phyloP scores from a whole-genome alignment of 2,329 filamentous ascomycete genomes.

The Leptographium flavum region DNA sequence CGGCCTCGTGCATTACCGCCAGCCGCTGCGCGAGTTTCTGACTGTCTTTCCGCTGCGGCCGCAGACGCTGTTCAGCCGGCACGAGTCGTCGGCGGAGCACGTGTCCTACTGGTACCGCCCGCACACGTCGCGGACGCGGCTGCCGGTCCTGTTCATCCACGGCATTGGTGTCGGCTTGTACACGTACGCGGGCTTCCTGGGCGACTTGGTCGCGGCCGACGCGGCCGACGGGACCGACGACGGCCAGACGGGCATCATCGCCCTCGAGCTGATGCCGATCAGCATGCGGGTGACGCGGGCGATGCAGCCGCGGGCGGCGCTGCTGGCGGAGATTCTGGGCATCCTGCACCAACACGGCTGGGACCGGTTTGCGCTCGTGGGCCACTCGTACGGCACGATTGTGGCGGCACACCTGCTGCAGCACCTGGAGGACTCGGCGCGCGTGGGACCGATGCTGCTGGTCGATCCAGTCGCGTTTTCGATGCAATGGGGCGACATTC shows the following conservation, averaged over 20 bases:
- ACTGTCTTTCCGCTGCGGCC: background rate
- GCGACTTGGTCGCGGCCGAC: background rate
- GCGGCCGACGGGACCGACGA: background rate
- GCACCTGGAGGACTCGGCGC: background rate
- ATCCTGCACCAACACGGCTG: slow-evolving; percentile 1
- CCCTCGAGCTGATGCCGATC: slow-evolving; percentile 1
- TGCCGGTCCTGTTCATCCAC: background rate
- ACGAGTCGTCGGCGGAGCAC: background rate
- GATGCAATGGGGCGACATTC: slow-evolving; percentile 1
- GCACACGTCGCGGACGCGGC: background rate
- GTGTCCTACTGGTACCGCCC: slow-evolving; percentile 1
- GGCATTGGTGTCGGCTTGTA: background rate
- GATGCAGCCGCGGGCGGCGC: background rate
- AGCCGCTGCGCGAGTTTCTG: background rate
- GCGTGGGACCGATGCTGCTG: background rate
- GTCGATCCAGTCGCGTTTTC: background rate
- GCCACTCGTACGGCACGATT: slow-evolving; percentile 1
- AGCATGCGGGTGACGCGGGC: background rate
- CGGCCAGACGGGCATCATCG: background rate
- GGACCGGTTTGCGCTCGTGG: background rate
- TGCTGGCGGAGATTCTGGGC: background rate
- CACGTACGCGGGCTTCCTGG: slow-evolving; percentile 1
- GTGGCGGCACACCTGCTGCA: slow-evolving; percentile 1
- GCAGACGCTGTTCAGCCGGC: background rate
- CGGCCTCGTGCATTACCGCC: background rate